Evolutionary conservation across 208 protist genomes (phyloP), one percentile per base, ranked within the genome.

Genomic region (Crithidia sp.): DNA sequence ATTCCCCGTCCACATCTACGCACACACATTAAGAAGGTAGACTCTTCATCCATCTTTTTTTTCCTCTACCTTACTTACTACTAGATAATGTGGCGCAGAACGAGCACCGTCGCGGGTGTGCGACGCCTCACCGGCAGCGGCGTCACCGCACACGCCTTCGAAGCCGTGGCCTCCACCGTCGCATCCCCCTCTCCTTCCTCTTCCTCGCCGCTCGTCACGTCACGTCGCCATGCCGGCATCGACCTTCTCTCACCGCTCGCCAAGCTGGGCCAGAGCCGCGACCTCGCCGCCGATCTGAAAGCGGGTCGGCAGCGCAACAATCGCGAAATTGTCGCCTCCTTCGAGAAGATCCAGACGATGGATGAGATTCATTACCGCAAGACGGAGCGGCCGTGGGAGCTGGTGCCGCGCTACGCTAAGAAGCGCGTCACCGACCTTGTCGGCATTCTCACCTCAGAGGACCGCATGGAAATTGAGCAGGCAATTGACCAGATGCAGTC

Each of bases 381-480:
- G 74, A 83, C 77, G 37, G 67, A 83, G 47, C 85, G 89, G 44
- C 91, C 91, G 47, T 96, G 91, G 89, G 87, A 93, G 77, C 67
- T 96, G 45, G 89, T 96, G 64, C 87, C 87, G 60, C 75, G 79
- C 54, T 94, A 93, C 73, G 85, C 87, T 2, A 92, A 92, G 78
- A 93, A 91, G 77, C 88, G 91, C 50, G 91, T 96, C n/a, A 86
- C 81, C 58, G 91, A 96, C 71, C 67, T 96, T 2, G 87, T 91
- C 50, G 91, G 91, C 39, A 84, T 96, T 36, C 83, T 96, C 43
- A 83, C 63, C 65, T 84, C 74, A 3, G 91, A 93, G 75, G 85
- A 96, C 76, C 87, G 91, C 6, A 96, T 96, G 89, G 89, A 96
- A 55, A 94, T 96, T 78, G 91, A 96, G 82, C 89, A 94, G 76